A percentile compares a stretch with the other conserved stretches of the same genome.
Conservation (phyloP, 306 rosid species). For the Gastrolobium bilobum region DNA sequence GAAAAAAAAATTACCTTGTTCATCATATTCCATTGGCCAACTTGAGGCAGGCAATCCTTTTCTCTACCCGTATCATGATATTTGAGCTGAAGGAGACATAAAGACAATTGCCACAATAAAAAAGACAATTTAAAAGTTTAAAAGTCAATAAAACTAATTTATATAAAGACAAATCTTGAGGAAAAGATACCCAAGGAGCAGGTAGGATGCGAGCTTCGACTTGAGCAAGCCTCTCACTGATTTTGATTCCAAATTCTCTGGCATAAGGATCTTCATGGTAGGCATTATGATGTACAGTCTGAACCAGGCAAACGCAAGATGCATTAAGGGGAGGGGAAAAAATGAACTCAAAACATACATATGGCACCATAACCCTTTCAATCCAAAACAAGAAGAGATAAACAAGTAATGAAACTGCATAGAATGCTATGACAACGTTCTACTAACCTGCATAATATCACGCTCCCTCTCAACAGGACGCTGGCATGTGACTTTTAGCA, state of each 20-base stretch:
- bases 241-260: conserved; percentile 87
- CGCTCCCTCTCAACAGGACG: conserved; percentile 90
- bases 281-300: conserved; percentile 93
- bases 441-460: conserved; percentile 79
- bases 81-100: conserved; percentile 69
- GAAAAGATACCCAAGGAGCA: conserved; percentile 80
- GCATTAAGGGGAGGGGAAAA: neutral
- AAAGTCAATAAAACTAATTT: neutral
- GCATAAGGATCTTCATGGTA: conserved; percentile 90
- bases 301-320: conserved; percentile 7
- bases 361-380: neutral
- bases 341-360: neutral
- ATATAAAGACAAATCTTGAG: neutral
- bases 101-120: neutral
- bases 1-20: conserved; percentile 68
- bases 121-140: neutral
- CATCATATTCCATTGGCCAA: conserved; percentile 99
- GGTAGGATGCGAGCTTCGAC: conserved; percentile 99
- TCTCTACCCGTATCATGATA: conserved; percentile 98
- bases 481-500: conserved; percentile 92
- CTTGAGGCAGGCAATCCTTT: conserved; percentile 92
- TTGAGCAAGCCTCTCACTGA: conserved; percentile 89
- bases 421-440: neutral
- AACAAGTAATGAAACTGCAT: neutral
- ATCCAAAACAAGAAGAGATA: neutral